Base-by-base conservation (phyloP, 225 moss, liverwort and hornwort genomes). In the Bryoerythrophyllum caledonicum region DNA sequence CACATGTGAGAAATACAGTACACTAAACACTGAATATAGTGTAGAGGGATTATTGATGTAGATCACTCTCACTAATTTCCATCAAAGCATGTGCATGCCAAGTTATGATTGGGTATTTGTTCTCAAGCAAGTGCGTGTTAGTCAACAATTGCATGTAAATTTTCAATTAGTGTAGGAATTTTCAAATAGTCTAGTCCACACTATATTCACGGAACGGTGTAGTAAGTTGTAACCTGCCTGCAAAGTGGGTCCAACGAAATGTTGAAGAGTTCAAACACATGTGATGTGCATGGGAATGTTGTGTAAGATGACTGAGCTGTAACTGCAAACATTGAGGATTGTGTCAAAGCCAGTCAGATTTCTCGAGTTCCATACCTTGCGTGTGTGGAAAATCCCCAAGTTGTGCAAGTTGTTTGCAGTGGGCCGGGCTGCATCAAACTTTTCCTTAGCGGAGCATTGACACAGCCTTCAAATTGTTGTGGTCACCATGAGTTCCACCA, bases 241-340 rank as follows among this genome's bases (percentile, higher is more conserved):
- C 17, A 54, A 64, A 26, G 63, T 13, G 12, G 21, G 28, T 56
- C 23, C 23, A 57, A 34, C 15, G 15, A 9, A 38, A 4, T 49
- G 44, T 44, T 54, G 63, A 71, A 70, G 21, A 6, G 28, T 62
- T 62, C 52, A 76, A 27, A 70, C 28, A 24, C 43, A 63, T 77
- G 63, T 43, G 55, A 55, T 21, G 4, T 3, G 4, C 32, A 28
- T 25, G 30, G 0, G 23, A 70, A 4, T 26, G 38, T 25, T 25
- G 60, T 35, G 10, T 69, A 9, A 21, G 30, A 10, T 23, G 12
- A 55, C 32, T 44, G 70, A 77, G 70, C 63, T 77, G 54, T 41
- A 11, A 7, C 26, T 38, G 21, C 17, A 49, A 49, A 60, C 21
- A 30, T 75, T 1, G 43, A 55, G 41, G 51, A 34, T 63, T 11